Evolutionary conservation across 148 eudicot species (phyloP), one percentile per base, ranked within the genome.

Genomic region (Talinum fruticosum): DNA sequence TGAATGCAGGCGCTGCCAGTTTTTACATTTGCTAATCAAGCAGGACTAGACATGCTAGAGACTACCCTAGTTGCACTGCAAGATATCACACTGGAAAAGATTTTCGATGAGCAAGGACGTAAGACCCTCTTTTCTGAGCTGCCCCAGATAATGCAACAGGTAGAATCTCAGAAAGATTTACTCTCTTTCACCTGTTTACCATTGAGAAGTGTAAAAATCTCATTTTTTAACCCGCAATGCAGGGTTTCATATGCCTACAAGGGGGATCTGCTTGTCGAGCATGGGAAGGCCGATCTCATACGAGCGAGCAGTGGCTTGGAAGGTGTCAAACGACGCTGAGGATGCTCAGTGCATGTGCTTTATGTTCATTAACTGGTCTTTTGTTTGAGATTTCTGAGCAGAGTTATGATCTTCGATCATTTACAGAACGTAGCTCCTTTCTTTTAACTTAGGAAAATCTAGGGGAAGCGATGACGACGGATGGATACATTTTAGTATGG

Each of bases 141-240:
- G 41, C 97, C 97, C 21, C 92, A 92, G 84, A 88, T 92, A 67
- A 88, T 87, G 90, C 97, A 92, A 69, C 97, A 92, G 93, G 93
- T 92, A 28, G 61, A 72, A 26, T 2, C 33, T n/a, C 2, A 59
- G 26, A n/a, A 23, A 36, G 44, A 24, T 68, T 36, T 28, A 18
- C 36, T 18, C 36, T 19, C 59, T 44, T 53, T 24, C 30, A 74
- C 28, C 0, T 2, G 0, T 41, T 35, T 13, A 65, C 28, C 28
- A 8, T 33, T 5, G 10, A 19, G 65, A 35, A 23, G 15, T 28
- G 29, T 36, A 36, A 30, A 72, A 45, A n/a, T 21, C 38, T 49
- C 30, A 45, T 5, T 0, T 44, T 65, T 21, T 71, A 35, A 62
- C 72, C 47, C 3, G 32, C 23, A n/a, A 2, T 69, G 30, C 72